Evolutionary conservation across 164 flowering plant genomes (phyloP).

Genomic region (Vitis rupestris): DNA sequence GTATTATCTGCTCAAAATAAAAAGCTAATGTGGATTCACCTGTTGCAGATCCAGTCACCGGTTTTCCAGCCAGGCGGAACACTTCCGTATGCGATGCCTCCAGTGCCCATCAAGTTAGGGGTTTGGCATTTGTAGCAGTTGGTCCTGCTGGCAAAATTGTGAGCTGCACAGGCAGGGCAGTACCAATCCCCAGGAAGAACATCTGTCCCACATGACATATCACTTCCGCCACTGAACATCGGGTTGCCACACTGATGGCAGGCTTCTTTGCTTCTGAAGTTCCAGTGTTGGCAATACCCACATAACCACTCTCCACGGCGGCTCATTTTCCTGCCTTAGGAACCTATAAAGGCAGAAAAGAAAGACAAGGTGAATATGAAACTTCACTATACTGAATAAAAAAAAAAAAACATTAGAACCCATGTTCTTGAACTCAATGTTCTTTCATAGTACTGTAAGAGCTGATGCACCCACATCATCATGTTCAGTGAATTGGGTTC

Average conservation of each 20-base stretch:
- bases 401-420: too few relatives aligned
- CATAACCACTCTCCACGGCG: conserved; percentile 77
- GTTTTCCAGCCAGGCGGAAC: conserved; percentile 63
- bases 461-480: too few relatives aligned
- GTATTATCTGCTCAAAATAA: not conserved
- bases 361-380: not conserved
- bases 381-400: not conserved
- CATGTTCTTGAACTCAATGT: too few relatives aligned
- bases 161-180: conserved; percentile 60
- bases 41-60: conserved; percentile 69
- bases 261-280: conserved; percentile 59
- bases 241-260: conserved; percentile 60
- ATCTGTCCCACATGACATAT: conserved; percentile 32
- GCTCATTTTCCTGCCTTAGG: conserved; percentile 33
- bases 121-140: conserved; percentile 47
- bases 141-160: conserved; percentile 60
- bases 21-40: conserved; percentile 27
- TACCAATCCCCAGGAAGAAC: conserved; percentile 72
- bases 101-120: conserved; percentile 15
- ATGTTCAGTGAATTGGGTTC: too few relatives aligned
- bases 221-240: conserved; percentile 43
- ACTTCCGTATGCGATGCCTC: conserved; percentile 23
- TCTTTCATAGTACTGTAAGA: too few relatives aligned
- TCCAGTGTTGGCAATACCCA: conserved; percentile 55
- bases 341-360: not conserved